Percentiles rank a stretch among this genome's conserved stretches.
Evolutionary conservation across 2,329 filamentous ascomycete genomes (phyloP).

Genomic region (Fonsecaea nubica): DNA sequence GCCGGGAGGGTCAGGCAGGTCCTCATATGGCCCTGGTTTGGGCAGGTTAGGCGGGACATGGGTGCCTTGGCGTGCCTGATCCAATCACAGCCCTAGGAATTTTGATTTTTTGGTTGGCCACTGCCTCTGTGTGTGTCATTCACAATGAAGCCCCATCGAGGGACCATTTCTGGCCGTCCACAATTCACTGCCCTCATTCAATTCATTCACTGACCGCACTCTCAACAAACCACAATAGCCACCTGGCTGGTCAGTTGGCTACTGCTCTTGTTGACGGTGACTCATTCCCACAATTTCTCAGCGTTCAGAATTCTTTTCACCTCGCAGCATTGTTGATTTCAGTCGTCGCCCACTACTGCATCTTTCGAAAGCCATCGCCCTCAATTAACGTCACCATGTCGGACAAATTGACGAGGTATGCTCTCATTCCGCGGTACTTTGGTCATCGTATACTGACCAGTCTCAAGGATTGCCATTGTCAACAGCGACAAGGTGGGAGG

Average conservation of each 20-base stretch:
- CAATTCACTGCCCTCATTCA: slow-evolving; percentile 22
- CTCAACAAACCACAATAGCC: slow-evolving; percentile 27
- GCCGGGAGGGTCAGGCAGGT: not conserved
- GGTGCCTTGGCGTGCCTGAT: not conserved
- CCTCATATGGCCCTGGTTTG: not conserved
- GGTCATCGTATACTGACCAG: slow-evolving; percentile 16
- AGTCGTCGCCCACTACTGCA: not conserved
- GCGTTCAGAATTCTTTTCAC: not conserved
- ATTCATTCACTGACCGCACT: slow-evolving; percentile 26
- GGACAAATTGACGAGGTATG: slow-evolving; percentile 91
- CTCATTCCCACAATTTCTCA: slow-evolving; percentile 10
- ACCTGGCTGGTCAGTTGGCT: slow-evolving; percentile 24
- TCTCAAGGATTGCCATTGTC: slow-evolving; percentile 91
- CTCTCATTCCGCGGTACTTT: slow-evolving; percentile 40
- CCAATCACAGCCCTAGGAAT: slow-evolving; percentile 31
- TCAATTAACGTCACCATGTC: slow-evolving; percentile 66
- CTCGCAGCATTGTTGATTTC: not conserved
- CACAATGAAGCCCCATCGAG: not conserved
- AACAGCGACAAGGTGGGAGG: slow-evolving; percentile 80
- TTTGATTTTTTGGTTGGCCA: slow-evolving; percentile 26
- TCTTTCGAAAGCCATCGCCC: not conserved
- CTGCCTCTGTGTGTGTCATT: not conserved
- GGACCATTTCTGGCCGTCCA: slow-evolving; percentile 12
- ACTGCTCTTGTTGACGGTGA: slow-evolving; percentile 25
- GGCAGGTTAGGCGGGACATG: slow-evolving; percentile 13